Conservation (phyloP, 2,329 filamentous ascomycete species). For the Microcyclospora tardicrescens region DNA sequence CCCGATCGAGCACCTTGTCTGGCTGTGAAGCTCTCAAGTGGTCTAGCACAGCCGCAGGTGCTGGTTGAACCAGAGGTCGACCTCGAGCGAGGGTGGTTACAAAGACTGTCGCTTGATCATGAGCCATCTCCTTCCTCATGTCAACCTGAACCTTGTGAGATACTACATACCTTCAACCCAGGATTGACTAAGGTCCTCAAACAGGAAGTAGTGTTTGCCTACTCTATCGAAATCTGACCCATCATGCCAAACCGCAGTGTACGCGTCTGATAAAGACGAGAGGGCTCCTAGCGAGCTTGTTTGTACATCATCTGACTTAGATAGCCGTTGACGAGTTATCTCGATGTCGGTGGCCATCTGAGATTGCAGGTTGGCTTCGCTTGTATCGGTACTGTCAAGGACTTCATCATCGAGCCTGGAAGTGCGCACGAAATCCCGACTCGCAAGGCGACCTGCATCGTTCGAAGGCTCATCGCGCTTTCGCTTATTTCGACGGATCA, state of each 20-base stretch:
- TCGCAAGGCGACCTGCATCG: not conserved
- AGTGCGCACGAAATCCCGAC: not conserved
- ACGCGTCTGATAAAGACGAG: slow-evolving; percentile 8
- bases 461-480: slow-evolving; percentile 1
- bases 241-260: slow-evolving; percentile 9
- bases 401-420: too few species aligned
- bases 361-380: slow-evolving; percentile 1
- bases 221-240: slow-evolving; percentile 4
- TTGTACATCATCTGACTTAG: not conserved
- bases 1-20: slow-evolving; percentile 7
- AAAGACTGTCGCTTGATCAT: slow-evolving; percentile 2
- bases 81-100: slow-evolving; percentile 3
- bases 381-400: too few species aligned
- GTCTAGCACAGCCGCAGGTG: slow-evolving; percentile 5
- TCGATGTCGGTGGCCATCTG: slow-evolving; percentile 8
- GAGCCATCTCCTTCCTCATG: not conserved
- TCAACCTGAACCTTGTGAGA: too few species aligned
- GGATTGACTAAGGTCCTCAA: slow-evolving; percentile 3
- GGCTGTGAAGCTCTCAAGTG: slow-evolving; percentile 4
- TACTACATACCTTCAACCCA: slow-evolving; percentile 6
- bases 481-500: slow-evolving; percentile 10
- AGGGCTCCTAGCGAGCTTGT: slow-evolving; percentile 6
- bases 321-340: slow-evolving; percentile 5
- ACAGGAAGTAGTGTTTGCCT: slow-evolving; percentile 7
- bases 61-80: slow-evolving; percentile 4